A percentile compares a stretch with the other conserved stretches of the same genome.
phyloP scores from a whole-genome alignment of 352 stramenopile species.

The Phytophthora niederhauseri region DNA sequence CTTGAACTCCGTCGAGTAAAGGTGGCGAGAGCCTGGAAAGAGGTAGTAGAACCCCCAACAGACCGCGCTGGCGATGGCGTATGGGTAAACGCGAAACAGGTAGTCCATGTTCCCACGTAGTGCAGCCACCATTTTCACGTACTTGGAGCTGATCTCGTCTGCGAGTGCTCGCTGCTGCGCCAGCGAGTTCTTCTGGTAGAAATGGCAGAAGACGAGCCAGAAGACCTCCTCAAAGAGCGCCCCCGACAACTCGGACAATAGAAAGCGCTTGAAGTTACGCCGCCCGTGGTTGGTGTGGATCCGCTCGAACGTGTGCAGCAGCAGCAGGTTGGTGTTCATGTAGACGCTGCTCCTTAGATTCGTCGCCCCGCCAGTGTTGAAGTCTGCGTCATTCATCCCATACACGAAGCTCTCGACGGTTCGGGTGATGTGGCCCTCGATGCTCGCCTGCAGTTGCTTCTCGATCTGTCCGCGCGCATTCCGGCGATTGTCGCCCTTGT shows the following conservation, averaged over 20 bases:
- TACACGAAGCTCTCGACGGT: conserved; percentile 81
- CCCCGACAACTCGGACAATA: conserved; percentile 76
- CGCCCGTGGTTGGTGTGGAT: conserved; percentile 77
- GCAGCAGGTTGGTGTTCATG: conserved; percentile 86
- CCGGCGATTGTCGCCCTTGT: conserved; percentile 74
- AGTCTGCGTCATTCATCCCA: conserved; percentile 18
- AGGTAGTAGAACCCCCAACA: conserved; percentile 90
- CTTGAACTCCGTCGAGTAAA: conserved; percentile 89
- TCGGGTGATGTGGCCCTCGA: conserved; percentile 89
- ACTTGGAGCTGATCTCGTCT: conserved; percentile 71
- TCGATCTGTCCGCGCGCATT: conserved; percentile 83
- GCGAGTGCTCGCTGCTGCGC: conserved; percentile 71
- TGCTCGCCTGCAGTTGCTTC: conserved; percentile 87
- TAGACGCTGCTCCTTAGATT: conserved; percentile 35
- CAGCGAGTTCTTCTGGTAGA: conserved; percentile 84
- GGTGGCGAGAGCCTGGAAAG: conserved; percentile 84
- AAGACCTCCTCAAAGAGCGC: conserved; percentile 89
- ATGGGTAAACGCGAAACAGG: conserved; percentile 91
- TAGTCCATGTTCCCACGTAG: conserved; percentile 84
- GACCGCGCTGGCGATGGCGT: conserved; percentile 77
- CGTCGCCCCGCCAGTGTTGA: neutral
- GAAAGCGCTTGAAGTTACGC: conserved; percentile 86
- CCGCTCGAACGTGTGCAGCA: conserved; percentile 84
- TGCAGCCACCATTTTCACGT: conserved; percentile 80
- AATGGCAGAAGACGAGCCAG: conserved; percentile 90